These are phyloP conservation scores for Periconia sp. DNA, from an alignment of 2,329 filamentous ascomycete genomes.

Conservation along the genomic window DNA sequence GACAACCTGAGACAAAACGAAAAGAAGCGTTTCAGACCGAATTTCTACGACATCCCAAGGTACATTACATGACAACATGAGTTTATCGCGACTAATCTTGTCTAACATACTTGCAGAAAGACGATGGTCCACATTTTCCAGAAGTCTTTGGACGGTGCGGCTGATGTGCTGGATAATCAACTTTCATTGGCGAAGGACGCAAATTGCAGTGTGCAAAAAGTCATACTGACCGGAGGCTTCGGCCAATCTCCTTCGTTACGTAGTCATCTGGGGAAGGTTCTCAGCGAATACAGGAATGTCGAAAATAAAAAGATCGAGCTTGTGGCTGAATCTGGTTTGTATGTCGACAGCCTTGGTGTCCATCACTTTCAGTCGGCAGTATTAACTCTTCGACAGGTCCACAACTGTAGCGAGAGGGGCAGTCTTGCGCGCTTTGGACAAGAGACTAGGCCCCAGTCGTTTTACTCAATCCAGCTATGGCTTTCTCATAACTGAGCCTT, in stretches of 20 bases:
- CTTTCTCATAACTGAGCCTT: slow-evolving; percentile 12
- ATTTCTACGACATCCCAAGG: neutral
- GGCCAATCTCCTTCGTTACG: slow-evolving; percentile 27
- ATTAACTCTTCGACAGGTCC: slow-evolving; percentile 11
- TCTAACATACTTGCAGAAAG: too few relatives aligned
- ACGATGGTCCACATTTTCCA: slow-evolving; percentile 12
- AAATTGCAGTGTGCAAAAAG: slow-evolving; percentile 21
- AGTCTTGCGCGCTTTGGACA: slow-evolving; percentile 32
- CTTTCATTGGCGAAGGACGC: slow-evolving; percentile 25
- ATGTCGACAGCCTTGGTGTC: neutral
- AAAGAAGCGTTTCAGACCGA: neutral
- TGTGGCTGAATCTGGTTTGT: too few relatives aligned
- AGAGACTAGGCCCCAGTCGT: slow-evolving; percentile 26
- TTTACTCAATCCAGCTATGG: slow-evolving; percentile 33
- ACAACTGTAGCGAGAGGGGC: slow-evolving; percentile 34
- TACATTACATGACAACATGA: neutral
- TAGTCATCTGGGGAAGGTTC: slow-evolving; percentile 19
- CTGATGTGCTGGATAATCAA: slow-evolving; percentile 17
- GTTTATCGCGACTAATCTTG: too few relatives aligned
- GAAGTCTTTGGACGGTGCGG: slow-evolving; percentile 11
- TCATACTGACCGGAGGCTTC: slow-evolving; percentile 38
- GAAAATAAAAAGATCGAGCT: too few relatives aligned
- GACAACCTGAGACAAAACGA: slow-evolving; percentile 7
- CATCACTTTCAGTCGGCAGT: neutral
- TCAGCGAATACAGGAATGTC: neutral